Evolutionary conservation across 371 early-diverging fungal genomes (phyloP), one percentile per base, ranked within the genome.

Genomic region (Apophysomyces sp.): DNA sequence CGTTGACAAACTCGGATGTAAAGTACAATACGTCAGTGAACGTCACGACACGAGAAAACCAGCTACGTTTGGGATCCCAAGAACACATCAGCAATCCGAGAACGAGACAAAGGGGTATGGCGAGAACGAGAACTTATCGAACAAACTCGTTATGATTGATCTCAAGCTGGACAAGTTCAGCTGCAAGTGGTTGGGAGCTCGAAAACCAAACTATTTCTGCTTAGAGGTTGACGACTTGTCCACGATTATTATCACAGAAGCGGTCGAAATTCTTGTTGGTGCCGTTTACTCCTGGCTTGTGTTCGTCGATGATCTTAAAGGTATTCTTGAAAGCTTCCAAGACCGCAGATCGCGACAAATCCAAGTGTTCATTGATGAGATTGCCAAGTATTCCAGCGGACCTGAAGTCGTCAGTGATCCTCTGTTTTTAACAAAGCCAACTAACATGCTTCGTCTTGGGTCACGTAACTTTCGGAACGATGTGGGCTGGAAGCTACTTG

Each of bases 401-500:
- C 67, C 61, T 12, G 55, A 60, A 11, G 75, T 88, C 2, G 66
- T 74, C 4, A 85, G 87, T 7, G 93, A 92, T 67, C 90, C 92
- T 1, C 65, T 77, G 0, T 93, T 92, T 61, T 65, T 94, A 57
- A 86, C 89, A 0, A 70, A 86, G n/a, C 92, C 92, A 0, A 89
- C 90, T 0, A 79, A 81, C 16, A 76, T 92, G 44, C 84, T 92
- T 59, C 69, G 87, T n/a, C 60, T 92, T n/a, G 90, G 89, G 3
- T 81, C 84, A 3, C 72, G 83, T 5, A 76, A 81, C 55, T 86
- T 87, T 56, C 85, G 92, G 60, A 82, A 80, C 12, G 89, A 90
- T 61, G 80, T 81, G 11, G 90, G 90, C 13, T 94, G 94, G 94
- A 92, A 90, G 60, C 57, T 94, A 2, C 62, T 94, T 4, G 83